Evolutionary conservation across 1,139 yeast species (phyloP).

Genomic region (Scheffersomyces quercinus): DNA sequence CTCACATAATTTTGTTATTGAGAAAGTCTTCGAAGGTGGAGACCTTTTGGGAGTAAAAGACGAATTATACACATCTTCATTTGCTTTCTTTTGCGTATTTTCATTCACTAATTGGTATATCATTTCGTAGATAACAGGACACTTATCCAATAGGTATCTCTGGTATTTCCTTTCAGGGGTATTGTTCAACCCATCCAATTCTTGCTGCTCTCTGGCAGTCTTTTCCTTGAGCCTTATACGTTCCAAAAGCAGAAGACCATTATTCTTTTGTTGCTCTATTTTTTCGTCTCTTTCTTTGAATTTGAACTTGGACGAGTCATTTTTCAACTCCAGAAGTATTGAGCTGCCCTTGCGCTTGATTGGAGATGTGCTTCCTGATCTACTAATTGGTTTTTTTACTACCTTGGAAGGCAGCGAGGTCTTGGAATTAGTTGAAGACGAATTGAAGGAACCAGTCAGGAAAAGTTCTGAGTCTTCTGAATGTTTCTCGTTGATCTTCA

Average conservation of each 20-base stretch:
- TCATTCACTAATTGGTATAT: conserved; percentile 29
- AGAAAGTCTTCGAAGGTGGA: conserved; percentile 16
- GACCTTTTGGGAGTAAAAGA: neutral
- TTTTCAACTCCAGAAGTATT: conserved; percentile 20
- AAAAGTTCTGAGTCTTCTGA: neutral
- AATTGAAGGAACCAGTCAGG: neutral
- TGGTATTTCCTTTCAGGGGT: conserved; percentile 38
- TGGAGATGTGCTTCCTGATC: conserved; percentile 10
- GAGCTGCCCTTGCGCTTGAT: conserved; percentile 5
- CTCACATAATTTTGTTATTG: conserved; percentile 26
- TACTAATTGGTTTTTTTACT: conserved; percentile 13
- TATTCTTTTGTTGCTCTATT: conserved; percentile 17
- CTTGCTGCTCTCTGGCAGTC: conserved; percentile 8
- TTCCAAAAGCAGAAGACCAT: conserved; percentile 44
- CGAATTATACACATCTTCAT: neutral
- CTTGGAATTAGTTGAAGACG: neutral
- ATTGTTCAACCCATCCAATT: conserved; percentile 1
- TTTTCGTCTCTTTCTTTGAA: conserved; percentile 27
- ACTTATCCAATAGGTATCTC: conserved; percentile 41
- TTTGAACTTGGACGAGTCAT: conserved; percentile 32
- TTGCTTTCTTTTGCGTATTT: conserved; percentile 4
- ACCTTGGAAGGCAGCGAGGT: conserved; percentile 21
- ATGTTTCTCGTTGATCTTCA: conserved; percentile 2
- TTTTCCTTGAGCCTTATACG: conserved; percentile 22
- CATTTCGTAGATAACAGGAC: conserved; percentile 38